Evolutionary conservation across 2,329 filamentous ascomycete species (phyloP), one percentile per base, ranked within the genome.

Genomic region (Hymenotorrendiella dingleyae): DNA sequence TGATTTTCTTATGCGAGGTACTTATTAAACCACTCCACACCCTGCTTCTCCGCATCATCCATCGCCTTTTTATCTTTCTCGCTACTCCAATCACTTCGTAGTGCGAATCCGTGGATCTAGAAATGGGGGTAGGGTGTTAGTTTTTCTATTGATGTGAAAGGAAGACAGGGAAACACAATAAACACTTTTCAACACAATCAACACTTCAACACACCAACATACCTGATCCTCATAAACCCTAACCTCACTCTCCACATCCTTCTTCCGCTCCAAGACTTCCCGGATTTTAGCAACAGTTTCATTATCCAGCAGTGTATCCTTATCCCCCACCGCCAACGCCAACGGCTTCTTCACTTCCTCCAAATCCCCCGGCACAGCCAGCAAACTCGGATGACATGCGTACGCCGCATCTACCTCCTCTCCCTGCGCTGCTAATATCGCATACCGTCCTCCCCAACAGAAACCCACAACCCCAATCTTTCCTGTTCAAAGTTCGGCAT

Each of bases 361-460:
- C 14, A 47, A 34, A 37, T 78, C 74, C 8, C 46, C 61, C 1
- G 70, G 69, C 3, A 78, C 41, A 0, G 49, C 54, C 23, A 80
- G 46, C 17, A 68, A 48, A 46, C 67, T 71, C 3, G 74, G 74
- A 53, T 78, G 74, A 10, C 65, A 71, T 1, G 68, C 65, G 50
- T 74, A 75, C 6, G 57, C 72, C 4, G 64, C 70, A 48, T 76
- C 68, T 33, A 76, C 57, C n/a, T n/a, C n/a, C 5, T 14, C n/a
- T 16, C 3, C 23, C 12, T 68, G 65, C 10, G 67, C 63, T 3
- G 81, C 66, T n/a, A 67, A 56, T 8, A 76, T 56, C 2, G 67
- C 62, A 50, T 79, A 70, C 48, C 74, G 73, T 22, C 75, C 79
- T 21, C 78, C 78, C 78, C 78, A 82, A 64, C 76, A 82, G 63